A percentile compares a stretch with the other conserved stretches of the same genome.
phyloP scores from a whole-genome alignment of 331 rosid species.

The Acacia concinna region DNA sequence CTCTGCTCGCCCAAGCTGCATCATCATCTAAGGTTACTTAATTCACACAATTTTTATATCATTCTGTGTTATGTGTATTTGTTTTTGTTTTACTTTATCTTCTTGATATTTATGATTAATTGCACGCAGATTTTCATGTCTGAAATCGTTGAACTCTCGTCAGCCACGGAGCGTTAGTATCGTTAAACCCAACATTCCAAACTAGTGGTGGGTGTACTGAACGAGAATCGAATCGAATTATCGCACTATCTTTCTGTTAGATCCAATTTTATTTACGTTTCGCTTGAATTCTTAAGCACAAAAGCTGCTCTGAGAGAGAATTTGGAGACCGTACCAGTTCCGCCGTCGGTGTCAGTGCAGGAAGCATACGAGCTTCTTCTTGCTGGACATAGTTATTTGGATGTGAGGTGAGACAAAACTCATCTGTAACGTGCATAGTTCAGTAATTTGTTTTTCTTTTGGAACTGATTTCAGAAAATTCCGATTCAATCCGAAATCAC shows the following conservation, averaged over 20 bases:
- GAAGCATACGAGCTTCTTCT: constrained; percentile 80
- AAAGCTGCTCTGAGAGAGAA: constrained; percentile 47
- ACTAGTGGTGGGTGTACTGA: not conserved
- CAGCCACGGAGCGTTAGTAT: not conserved
- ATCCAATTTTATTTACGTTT: not conserved
- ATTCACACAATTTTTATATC: not conserved
- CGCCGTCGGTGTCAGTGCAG: constrained; percentile 84
- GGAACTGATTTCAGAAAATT: not conserved
- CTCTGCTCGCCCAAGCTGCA: not conserved
- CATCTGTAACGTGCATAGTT: not conserved
- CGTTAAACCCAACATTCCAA: not conserved
- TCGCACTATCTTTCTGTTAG: not conserved
- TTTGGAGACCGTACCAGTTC: constrained; percentile 52
- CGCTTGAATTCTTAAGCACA: constrained; percentile 34
- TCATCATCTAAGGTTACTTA: not conserved
- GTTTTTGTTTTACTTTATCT: not conserved
- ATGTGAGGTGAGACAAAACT: constrained; percentile 57
- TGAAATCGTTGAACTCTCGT: not conserved
- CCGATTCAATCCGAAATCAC: not conserved
- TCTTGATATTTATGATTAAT: not conserved
- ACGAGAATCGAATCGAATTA: not conserved
- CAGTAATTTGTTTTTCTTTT: not conserved
- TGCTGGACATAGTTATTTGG: constrained; percentile 90
- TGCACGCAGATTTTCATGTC: constrained; percentile 3
- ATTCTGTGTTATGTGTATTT: not conserved